Evolutionary conservation across 2,329 filamentous ascomycete species (phyloP), one percentile per base, ranked within the genome.

Genomic region (Ceratocystis albifundus): DNA sequence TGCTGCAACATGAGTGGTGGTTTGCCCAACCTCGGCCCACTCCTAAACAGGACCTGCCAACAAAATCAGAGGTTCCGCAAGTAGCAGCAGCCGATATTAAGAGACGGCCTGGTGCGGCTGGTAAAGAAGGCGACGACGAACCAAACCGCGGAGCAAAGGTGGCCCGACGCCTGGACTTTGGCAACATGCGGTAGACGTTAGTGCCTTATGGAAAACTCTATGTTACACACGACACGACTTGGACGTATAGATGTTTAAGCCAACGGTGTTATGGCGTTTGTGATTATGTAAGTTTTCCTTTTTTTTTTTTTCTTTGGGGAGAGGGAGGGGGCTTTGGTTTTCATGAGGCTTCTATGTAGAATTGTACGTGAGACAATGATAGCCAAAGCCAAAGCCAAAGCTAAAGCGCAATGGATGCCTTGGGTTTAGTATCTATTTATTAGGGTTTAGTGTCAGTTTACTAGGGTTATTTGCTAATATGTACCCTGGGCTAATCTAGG

Each of bases 1-100:
- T 94, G 74, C 80, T 99, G 66, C 80, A 86, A 74, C 92, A 97
- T 74, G 78, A 82, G 61, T 99, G 90, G 86, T 99, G 93, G 90
- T 84, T 83, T 50, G 84, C 83, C 28, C 88, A 94, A 45, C 94
- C 94, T 0, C 84, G 85, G 70, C 93, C 94, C 1, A 96, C 90
- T 1, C 83, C 82, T 69, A 91, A 91, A 71, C 84, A 89, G 72
- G 85, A 94, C 71, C 78, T 99, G 64, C 94, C 94, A 1, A 84
- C 82, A 70, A 94, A 93, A 74, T 82, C 83, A 3, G 87, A 84
- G 0, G 88, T 87, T 6, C 80, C 85, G 67, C 82, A 82, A 4
- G 87, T 84, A 0, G 88, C 87, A 6, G 80, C 86, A 68, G 88
- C 89, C 68, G 92, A 96, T 75, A 77, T 96, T 62, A 91, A 89